Percentiles rank a stretch among this genome's conserved stretches.
Conservation (phyloP, 1,139 yeast genomes). For the Candida neerlandica region DNA sequence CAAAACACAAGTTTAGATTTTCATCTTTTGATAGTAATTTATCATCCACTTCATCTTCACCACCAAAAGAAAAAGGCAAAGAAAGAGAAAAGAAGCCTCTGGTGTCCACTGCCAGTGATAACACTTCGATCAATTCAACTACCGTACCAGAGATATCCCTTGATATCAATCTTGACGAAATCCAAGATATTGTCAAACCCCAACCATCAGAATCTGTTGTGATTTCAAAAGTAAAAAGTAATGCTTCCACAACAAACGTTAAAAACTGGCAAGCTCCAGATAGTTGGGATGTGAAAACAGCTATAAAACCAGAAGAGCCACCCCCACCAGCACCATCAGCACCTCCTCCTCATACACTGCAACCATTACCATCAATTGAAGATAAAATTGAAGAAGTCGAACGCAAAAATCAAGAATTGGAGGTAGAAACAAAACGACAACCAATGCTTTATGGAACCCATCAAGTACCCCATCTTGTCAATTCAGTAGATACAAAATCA, state of each 20-base stretch:
- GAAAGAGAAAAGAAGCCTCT: neutral
- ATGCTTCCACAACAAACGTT: slow-evolving; percentile 2
- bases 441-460: slow-evolving; percentile 44
- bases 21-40: slow-evolving; percentile 28
- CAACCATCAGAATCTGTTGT: slow-evolving; percentile 12
- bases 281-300: slow-evolving; percentile 70
- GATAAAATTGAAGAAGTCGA: neutral
- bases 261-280: slow-evolving; percentile 70
- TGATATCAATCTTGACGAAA: slow-evolving; percentile 53
- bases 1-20: slow-evolving; percentile 39
- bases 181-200: slow-evolving; percentile 53
- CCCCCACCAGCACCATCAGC: no score
- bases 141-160: slow-evolving; percentile 16
- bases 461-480: slow-evolving; percentile 28
- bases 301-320: slow-evolving; percentile 8
- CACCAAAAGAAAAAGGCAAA: slow-evolving; percentile 1
- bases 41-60: slow-evolving; percentile 3
- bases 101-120: slow-evolving; percentile 1
- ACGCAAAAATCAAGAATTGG: slow-evolving; percentile 6
- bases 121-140: neutral
- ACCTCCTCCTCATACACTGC: neutral
- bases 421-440: slow-evolving; percentile 6
- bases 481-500: slow-evolving; percentile 24
- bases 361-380: neutral
- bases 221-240: slow-evolving; percentile 7